Conservation (phyloP, 169 alveolate species). For the Cyclospora cayetanensis region DNA sequence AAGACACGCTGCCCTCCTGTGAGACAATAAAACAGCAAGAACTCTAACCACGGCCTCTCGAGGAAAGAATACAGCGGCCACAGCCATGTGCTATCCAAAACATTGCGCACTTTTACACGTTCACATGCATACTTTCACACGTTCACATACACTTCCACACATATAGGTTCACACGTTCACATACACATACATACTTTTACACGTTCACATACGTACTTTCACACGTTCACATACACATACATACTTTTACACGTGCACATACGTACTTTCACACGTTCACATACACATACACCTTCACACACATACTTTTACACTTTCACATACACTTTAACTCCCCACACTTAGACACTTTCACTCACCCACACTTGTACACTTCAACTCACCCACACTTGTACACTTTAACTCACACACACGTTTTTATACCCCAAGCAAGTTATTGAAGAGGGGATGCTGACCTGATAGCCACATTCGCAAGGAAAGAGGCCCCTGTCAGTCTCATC, state of each 20-base stretch:
- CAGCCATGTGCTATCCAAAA: no score
- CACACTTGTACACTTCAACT: not conserved
- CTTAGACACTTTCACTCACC: not conserved
- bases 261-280: not conserved
- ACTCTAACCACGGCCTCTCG: not conserved
- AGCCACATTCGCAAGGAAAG: constrained; percentile 92
- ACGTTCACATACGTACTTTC: not conserved
- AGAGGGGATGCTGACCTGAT: constrained; percentile 75
- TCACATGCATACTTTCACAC: not conserved
- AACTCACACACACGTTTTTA: not conserved
- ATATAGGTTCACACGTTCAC: not conserved
- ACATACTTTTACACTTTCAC: not conserved
- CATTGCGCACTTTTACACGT: no score
- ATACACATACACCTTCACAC: not conserved
- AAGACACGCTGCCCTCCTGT: not conserved
- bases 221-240: not conserved
- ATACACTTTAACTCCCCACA: not conserved
- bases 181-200: not conserved
- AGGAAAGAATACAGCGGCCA: not conserved
- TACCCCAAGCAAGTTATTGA: no score
- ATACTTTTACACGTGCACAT: not conserved
- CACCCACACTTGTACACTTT: not conserved
- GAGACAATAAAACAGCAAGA: not conserved
- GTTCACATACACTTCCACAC: not conserved
- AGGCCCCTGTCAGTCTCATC: constrained; percentile 91